phyloP scores from a whole-genome alignment of 352 stramenopile species.

The Pythium dissotocum region DNA sequence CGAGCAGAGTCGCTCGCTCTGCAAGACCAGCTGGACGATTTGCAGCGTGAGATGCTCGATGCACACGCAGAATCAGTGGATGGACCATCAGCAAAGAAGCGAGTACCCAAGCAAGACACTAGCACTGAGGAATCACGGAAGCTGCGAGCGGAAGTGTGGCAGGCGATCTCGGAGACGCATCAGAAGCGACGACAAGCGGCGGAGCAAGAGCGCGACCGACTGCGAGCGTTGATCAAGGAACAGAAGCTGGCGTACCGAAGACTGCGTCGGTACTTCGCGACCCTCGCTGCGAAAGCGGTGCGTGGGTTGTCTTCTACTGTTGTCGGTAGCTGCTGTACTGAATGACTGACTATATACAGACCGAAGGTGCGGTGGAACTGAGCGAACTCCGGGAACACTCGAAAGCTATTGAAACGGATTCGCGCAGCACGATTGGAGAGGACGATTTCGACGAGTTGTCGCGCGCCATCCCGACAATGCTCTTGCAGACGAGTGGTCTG shows the following conservation, averaged over 20 bases:
- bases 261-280: conserved; percentile 10
- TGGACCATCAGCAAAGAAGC: conserved; percentile 6
- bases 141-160: conserved; percentile 13
- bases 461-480: conserved; percentile 11
- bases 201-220: conserved; percentile 9
- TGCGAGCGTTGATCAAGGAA: conserved; percentile 11
- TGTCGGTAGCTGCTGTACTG: too few species aligned
- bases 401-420: too few species aligned
- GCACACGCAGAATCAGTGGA: too few species aligned
- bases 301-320: not conserved
- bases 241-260: conserved; percentile 15
- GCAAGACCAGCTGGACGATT: conserved; percentile 26
- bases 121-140: conserved; percentile 14
- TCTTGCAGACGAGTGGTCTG: conserved; percentile 11
- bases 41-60: conserved; percentile 21
- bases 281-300: conserved; percentile 4
- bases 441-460: conserved; percentile 14
- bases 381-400: not conserved
- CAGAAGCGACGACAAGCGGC: conserved; percentile 13
- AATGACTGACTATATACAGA: too few species aligned
- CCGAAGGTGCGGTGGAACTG: too few species aligned
- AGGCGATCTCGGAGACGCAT: conserved; percentile 15
- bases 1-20: conserved; percentile 26
- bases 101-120: not conserved
- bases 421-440: not conserved